Evolutionary conservation across 2,329 filamentous ascomycete species (phyloP), one percentile per base, ranked within the genome.

Genomic region (Tolypocladium tundrense): DNA sequence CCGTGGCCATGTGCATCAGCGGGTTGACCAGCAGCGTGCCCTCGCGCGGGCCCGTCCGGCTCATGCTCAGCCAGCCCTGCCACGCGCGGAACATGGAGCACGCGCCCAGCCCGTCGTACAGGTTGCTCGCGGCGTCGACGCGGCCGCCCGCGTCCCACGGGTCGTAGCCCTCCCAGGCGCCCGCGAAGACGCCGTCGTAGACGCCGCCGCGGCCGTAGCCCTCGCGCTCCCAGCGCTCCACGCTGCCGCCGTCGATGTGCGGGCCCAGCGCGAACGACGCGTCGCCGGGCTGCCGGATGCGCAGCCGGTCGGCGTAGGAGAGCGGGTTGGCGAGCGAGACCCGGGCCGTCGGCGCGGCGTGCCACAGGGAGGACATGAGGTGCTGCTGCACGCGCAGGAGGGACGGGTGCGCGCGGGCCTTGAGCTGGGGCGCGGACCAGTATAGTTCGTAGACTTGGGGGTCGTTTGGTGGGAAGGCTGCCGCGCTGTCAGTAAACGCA

Each of bases 1-100:
- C 86, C 0, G 88, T 94, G 0, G 89, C 84, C 57, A 90, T 81
- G 61, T 82, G 81, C 52, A 94, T 73, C 56, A 95, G 76, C 0
- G 92, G 92, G 65, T 92, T 92, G 2, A 96, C 88, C 50, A 90
- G 79, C 56, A 97, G 73, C 0, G 91, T 94, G 1, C 92, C 92
- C 73, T 96, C 86, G 6, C 79, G 79, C 0, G 90, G 88, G 0
- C 79, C 84, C 0, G 85, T 87, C n/a, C 77, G 74, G 59, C 87
- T 91, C 80, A 97, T 87, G 60, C 82, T 83, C 56, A 97, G 72
- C 92, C 92, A 97, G 21, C 91, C 92, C 73, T 97, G 92, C 70
- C 90, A 93, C 80, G 91, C 88, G 43, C 93, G 82, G 72, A 96
- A 91, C 77, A 91, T 90, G 52, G 82, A 87, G 72, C 90, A 96